Conservation (phyloP, 345 rosid species). For the Mercurialis annua region DNA sequence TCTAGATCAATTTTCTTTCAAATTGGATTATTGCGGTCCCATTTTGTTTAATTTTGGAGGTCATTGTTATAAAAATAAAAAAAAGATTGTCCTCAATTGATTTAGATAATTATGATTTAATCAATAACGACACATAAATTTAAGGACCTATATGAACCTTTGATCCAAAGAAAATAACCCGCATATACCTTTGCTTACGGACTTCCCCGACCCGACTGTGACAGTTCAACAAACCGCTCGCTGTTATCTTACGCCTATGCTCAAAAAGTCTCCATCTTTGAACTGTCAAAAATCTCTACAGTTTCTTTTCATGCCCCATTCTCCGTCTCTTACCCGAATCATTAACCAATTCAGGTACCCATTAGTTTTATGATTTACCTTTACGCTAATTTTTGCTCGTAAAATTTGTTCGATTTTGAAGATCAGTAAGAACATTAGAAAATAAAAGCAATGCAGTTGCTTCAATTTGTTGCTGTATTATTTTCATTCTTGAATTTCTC, state of each 20-base stretch:
- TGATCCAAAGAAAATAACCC: no score
- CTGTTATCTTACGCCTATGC: not conserved
- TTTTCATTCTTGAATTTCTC: not conserved
- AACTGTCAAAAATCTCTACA: conserved; percentile 1
- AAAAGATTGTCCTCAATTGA: no score
- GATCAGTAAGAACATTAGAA: not conserved
- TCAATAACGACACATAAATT: no score
- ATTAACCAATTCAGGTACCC: not conserved
- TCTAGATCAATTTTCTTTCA: no score
- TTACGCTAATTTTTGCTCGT: not conserved
- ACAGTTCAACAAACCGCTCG: not conserved
- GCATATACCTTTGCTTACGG: not conserved
- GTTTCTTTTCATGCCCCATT: not conserved
- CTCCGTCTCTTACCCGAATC: not conserved
- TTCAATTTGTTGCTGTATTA: not conserved
- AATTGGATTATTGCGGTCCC: no score
- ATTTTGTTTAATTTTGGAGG: no score
- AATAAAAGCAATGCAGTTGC: not conserved
- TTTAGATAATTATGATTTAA: no score
- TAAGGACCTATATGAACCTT: no score
- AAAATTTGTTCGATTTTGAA: not conserved
- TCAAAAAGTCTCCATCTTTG: not conserved
- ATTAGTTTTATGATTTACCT: not conserved
- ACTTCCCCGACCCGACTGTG: not conserved
- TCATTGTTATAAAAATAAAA: no score